Conservation (phyloP, 306 rosid genomes). For the Cicer yamashitae region DNA sequence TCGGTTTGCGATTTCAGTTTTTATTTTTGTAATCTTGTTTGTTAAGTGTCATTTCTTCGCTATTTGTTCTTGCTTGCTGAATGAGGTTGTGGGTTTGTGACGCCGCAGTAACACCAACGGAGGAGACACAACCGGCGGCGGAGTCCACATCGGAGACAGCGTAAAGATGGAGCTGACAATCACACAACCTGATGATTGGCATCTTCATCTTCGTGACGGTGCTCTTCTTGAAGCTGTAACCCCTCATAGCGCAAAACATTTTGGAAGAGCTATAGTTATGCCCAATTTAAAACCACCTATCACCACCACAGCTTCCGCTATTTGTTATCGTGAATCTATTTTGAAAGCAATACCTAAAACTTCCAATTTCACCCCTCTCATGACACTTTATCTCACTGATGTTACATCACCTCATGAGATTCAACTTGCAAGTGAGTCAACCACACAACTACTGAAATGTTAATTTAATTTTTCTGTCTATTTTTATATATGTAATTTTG, state of each 20-base stretch:
- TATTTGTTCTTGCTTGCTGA: no score
- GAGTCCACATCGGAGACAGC: not conserved
- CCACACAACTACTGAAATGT: not conserved
- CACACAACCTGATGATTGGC: slow-evolving; percentile 14
- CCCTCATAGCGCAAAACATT: slow-evolving; percentile 67
- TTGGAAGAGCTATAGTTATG: slow-evolving; percentile 92
- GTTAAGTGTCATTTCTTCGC: no score
- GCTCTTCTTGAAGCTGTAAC: slow-evolving; percentile 22
- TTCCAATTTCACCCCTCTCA: slow-evolving; percentile 80
- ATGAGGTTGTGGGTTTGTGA: no score
- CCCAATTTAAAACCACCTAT: slow-evolving; percentile 92
- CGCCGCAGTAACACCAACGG: not conserved
- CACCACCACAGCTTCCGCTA: slow-evolving; percentile 71
- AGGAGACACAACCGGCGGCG: not conserved
- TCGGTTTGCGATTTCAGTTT: no score
- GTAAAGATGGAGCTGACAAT: not conserved
- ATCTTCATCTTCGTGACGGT: slow-evolving; percentile 25
- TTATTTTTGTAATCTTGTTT: no score
- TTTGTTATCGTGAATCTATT: slow-evolving; percentile 75
- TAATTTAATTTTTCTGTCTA: slow-evolving; percentile 10
- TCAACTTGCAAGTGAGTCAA: slow-evolving; percentile 79
- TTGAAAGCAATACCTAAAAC: slow-evolving; percentile 70
- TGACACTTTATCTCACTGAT: slow-evolving; percentile 93
- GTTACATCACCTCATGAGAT: slow-evolving; percentile 74
- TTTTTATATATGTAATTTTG: not conserved